Conservation (phyloP, 305 asterid species). For the Fraxinus dipetala region DNA sequence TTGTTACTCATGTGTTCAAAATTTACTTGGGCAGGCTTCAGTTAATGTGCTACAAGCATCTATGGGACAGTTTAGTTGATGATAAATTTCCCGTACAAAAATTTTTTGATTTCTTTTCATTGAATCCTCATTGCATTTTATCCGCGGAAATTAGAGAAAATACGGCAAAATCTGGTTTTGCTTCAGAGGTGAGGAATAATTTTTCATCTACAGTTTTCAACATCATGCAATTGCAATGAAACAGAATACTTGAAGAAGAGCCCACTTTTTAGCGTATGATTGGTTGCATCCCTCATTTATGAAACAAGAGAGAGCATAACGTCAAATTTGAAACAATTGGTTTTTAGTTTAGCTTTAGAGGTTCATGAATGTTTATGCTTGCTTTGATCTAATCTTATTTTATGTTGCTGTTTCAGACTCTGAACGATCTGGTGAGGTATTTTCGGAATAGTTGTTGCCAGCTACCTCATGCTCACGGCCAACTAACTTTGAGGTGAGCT, state of each 20-base stretch:
- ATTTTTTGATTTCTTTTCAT: conserved; percentile 71
- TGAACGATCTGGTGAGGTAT: conserved; percentile 54
- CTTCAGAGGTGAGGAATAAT: conserved; percentile 56
- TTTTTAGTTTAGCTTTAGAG: not conserved
- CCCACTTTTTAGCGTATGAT: not conserved
- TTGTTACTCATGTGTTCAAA: conserved; percentile 20
- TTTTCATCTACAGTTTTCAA: not conserved
- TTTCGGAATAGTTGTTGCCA: conserved; percentile 49
- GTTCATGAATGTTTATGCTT: not conserved
- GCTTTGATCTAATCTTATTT: conserved; percentile 18
- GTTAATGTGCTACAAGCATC: conserved; percentile 82
- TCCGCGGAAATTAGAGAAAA: conserved; percentile 58
- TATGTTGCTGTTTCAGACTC: conserved; percentile 54
- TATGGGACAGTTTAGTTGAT: conserved; percentile 78
- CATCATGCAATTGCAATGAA: not conserved
- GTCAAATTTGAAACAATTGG: not conserved
- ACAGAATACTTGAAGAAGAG: not conserved
- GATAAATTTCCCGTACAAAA: conserved; percentile 53
- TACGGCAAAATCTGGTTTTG: conserved; percentile 62
- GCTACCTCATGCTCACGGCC: conserved; percentile 69
- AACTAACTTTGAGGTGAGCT: conserved; percentile 64
- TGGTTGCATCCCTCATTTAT: not conserved
- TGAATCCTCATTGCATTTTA: conserved; percentile 58
- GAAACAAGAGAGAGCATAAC: not conserved
- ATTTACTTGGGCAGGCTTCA: conserved; percentile 67